Evolutionary conservation across 2,329 filamentous ascomycete genomes (phyloP), one percentile per base, ranked within the genome.

Genomic region (Immersiporthe knoxdaviesiana): DNA sequence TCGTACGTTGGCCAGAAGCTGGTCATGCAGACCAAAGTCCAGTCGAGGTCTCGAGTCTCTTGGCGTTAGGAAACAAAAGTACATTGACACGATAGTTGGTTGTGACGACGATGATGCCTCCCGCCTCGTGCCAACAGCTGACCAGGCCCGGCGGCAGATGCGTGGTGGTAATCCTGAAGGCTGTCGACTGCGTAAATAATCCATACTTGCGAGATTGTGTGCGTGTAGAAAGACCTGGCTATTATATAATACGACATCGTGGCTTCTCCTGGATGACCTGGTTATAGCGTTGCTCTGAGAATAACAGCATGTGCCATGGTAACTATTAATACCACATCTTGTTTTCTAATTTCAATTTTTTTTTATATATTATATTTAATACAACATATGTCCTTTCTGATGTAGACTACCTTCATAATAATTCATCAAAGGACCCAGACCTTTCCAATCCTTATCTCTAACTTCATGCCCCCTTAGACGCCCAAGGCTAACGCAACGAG

Each of bases 101-200:
- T 0, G 80, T 77, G 21, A 83, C 80, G 10, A 82, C 81, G 67
- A 83, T 79, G 70, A 80, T 78, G 16, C 76, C 74, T 37, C 63
- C 63, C 18, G 66, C 59, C 52, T 67, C 64, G 71, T 81, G 77
- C 27, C 78, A 78, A 35, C 80, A 74, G 59, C 78, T 74, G 3
- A 82, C 79, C 78, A 81, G 80, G 69, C 78, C 75, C 12, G 76
- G 72, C 5, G 80, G 81, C 27, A 81, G 77, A 69, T 82, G 79
- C 61, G 79, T 81, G 10, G 80, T 78, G 1, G 82, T 78, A 39
- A n/a, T n/a, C n/a, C n/a, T n/a, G n/a, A n/a, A n/a, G n/a, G n/a
- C n/a, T n/a, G n/a, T n/a, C 27, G 24, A 60, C 32, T 60, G 18
- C 32, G 32, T 21, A 21, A 8, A 35, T 59, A 16, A 16, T 21